These are phyloP conservation scores for Kodamaea sp. DNA, from an alignment of 1,139 yeast genomes.

Conservation along the genomic window DNA sequence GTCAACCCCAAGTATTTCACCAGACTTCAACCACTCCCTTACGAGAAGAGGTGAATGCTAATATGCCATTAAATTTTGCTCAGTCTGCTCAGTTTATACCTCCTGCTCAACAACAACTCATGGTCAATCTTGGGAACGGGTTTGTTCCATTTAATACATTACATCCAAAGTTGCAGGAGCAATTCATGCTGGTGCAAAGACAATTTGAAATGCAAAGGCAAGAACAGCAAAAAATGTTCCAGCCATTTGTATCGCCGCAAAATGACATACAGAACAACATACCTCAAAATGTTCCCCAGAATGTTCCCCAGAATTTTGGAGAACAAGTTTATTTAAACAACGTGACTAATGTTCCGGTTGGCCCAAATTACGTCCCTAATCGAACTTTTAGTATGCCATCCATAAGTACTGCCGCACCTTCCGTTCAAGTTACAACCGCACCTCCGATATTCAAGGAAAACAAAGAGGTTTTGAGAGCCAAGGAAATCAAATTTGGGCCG, in stretches of 20 bases:
- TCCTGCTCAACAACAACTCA: constrained; percentile 19
- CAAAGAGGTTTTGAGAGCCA: constrained; percentile 25
- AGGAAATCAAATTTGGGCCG: constrained; percentile 43
- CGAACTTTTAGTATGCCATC: constrained; percentile 1
- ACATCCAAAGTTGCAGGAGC: constrained; percentile 21
- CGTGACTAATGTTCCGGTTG: background rate
- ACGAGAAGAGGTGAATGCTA: constrained; percentile 2
- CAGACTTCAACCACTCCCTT: constrained; percentile 8
- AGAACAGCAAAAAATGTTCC: constrained; percentile 10
- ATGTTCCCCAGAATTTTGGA: background rate
- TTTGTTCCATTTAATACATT: constrained; percentile 22
- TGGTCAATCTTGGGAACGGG: constrained; percentile 23
- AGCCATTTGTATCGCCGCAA: constrained; percentile 5
- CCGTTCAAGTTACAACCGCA: background rate
- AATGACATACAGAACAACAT: constrained; percentile 2
- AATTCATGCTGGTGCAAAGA: constrained; percentile 19
- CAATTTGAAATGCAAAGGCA: constrained; percentile 12
- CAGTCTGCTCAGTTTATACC: constrained; percentile 6
- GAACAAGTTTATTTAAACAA: background rate
- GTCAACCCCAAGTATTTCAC: constrained; percentile 1
- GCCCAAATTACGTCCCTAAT: background rate
- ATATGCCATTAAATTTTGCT: background rate
- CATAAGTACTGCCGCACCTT: background rate
- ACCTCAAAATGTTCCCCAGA: constrained; percentile 4
- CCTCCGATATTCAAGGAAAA: constrained; percentile 9